Base-by-base conservation (phyloP, 1,284 basidiomycete species). In the Mycosarcoma mackinlayi region DNA sequence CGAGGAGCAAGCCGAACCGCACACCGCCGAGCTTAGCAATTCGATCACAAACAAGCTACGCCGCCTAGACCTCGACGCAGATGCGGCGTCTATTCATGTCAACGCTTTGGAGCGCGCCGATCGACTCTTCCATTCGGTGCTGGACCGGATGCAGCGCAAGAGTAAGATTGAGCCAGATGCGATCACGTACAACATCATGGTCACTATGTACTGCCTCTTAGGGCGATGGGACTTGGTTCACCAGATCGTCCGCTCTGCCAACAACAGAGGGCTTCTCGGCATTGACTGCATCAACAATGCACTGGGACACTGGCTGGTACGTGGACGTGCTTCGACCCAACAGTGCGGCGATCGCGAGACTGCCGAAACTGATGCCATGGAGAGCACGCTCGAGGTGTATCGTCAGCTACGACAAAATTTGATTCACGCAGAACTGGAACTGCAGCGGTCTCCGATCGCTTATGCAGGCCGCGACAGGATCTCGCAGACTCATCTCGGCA, bases 151-250 rank as follows among this genome's bases (percentile, higher is more conserved):
- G 69, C 60, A 67, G 44, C 44, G 46, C n/a, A 50, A 21, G 13
- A 56, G 54, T 30, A 25, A 41, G 5, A 52, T 72, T 33, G 56
- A 63, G 37, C 69, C 69, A 3, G 64, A 72, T 18, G 28, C 25
- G 1, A 25, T 64, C 41, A 72, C 69, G 6, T 72, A 50, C 56
- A 72, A 72, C 50, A 63, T 67, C 56, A 72, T 72, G 63, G 31
- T 72, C n/a, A 62, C 56, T 41, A 67, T 72, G 69, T 62, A 72
- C 23, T 49, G 59, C 41, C 52, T 56, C 4, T 41, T 72, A 19
- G 64, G 50, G 11, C 51, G 50, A 0, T 64, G 64, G 63, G 49
- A 64, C 6, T 41, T 46, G 19, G 50, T 67, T 18, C 55, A 46
- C 42, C 48, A 45, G 4, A 44, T 56, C 0, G 19, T 72, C 0